Percentiles rank a stretch among this genome's conserved stretches.
Conservation (phyloP, 2,329 filamentous ascomycete genomes). For the Penicillium hesseltinei region DNA sequence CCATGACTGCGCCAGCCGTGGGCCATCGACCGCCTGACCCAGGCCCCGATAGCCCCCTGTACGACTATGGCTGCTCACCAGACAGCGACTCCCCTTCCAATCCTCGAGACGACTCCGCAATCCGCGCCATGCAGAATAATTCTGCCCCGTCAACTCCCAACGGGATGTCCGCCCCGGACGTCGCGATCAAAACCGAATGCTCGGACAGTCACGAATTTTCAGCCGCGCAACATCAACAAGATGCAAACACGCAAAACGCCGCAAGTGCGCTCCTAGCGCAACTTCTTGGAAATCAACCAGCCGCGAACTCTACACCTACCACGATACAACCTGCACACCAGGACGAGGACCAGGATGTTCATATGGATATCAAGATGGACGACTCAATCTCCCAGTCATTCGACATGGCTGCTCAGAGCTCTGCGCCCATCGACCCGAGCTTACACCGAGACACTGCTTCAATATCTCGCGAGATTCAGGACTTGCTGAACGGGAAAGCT, state of each 20-base stretch:
- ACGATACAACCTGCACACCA: constrained; percentile 16
- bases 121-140: constrained; percentile 39
- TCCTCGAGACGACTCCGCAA: constrained; percentile 39
- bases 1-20: constrained; percentile 49
- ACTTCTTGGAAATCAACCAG: constrained; percentile 38
- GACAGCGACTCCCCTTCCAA: constrained; percentile 27
- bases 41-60: constrained; percentile 41
- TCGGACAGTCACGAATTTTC: constrained; percentile 24
- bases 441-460: constrained; percentile 12
- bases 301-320: constrained; percentile 20
- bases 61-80: constrained; percentile 39
- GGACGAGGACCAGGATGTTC: constrained; percentile 14
- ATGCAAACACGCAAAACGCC: constrained; percentile 40
- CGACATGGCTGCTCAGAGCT: constrained; percentile 7
- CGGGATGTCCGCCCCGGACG: constrained; percentile 30
- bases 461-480: constrained; percentile 17
- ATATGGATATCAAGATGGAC: constrained; percentile 15
- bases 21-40: constrained; percentile 46
- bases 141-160: constrained; percentile 34
- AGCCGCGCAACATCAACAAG: constrained; percentile 29
- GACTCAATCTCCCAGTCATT: constrained; percentile 9
- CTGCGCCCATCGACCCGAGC: constrained; percentile 7
- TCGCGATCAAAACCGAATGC: constrained; percentile 33
- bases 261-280: constrained; percentile 44
- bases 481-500: constrained; percentile 19